Evolutionary conservation across 2,329 filamentous ascomycete species (phyloP).

Genomic region (Hypoxylon sp.): DNA sequence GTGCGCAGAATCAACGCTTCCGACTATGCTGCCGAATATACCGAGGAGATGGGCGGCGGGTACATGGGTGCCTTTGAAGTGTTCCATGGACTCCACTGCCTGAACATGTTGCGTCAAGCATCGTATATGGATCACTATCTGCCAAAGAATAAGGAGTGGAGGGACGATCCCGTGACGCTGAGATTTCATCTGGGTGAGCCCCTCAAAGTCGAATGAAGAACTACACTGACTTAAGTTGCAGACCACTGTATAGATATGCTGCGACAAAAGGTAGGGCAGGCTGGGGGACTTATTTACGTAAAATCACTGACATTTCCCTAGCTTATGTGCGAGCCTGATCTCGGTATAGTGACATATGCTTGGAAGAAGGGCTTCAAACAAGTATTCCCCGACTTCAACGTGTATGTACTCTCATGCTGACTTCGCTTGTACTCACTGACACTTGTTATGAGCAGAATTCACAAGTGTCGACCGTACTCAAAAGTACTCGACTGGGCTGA

Average conservation of each 20-base stretch:
- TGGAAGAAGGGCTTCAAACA: neutral
- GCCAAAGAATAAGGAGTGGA: slow-evolving; percentile 1
- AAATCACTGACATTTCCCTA: neutral
- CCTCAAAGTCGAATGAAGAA: slow-evolving; percentile 3
- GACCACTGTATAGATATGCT: slow-evolving; percentile 5
- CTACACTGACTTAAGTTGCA: slow-evolving; percentile 6
- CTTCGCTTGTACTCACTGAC: slow-evolving; percentile 3
- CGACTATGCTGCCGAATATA: neutral
- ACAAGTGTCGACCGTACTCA: slow-evolving; percentile 7
- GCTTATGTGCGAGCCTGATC: slow-evolving; percentile 5
- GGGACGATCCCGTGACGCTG: slow-evolving; percentile 1
- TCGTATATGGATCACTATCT: slow-evolving; percentile 4
- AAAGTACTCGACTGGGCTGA: slow-evolving; percentile 5
- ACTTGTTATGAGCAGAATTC: slow-evolving; percentile 6
- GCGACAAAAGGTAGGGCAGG: slow-evolving; percentile 6
- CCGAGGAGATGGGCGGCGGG: slow-evolving; percentile 1
- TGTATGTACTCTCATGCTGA: slow-evolving; percentile 9
- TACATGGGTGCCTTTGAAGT: slow-evolving; percentile 2
- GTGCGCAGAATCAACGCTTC: neutral
- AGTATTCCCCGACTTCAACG: slow-evolving; percentile 4
- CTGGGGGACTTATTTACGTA: slow-evolving; percentile 1
- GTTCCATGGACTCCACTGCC: slow-evolving; percentile 3
- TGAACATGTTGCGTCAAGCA: slow-evolving; percentile 8
- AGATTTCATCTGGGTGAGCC: slow-evolving; percentile 4
- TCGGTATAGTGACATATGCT: slow-evolving; percentile 7